Evolutionary conservation across 2,329 filamentous ascomycete genomes (phyloP).

Genomic region (Ophiostoma fasciatum): DNA sequence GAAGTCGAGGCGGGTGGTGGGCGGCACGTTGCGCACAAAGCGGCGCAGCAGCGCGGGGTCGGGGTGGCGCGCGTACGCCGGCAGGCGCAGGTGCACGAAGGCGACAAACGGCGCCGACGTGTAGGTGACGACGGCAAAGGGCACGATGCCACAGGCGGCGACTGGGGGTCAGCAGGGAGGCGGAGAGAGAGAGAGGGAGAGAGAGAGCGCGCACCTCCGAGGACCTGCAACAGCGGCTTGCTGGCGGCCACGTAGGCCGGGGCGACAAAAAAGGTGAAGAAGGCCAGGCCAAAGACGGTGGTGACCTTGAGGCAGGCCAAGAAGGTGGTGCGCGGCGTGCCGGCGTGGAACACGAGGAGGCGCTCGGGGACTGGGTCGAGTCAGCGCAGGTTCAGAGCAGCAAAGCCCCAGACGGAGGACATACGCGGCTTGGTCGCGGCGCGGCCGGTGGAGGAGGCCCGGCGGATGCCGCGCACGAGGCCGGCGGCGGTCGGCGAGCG

Average conservation of each 20-base stretch:
- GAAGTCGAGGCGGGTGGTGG: conserved; percentile 31
- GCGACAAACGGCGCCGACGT: conserved; percentile 57
- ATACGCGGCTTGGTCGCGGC: no score
- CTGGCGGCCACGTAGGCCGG: conserved; percentile 38
- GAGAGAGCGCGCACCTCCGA: conserved; percentile 21
- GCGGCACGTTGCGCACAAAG: conserved; percentile 32
- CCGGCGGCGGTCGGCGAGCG: no score
- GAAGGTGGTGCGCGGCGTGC: conserved; percentile 50
- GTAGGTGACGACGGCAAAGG: conserved; percentile 49
- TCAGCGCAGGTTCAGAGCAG: no score
- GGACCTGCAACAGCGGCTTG: conserved; percentile 20
- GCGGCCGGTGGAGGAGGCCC: no score
- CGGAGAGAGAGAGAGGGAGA: neutral
- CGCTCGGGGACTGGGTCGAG: conserved; percentile 39
- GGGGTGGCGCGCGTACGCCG: conserved; percentile 41
- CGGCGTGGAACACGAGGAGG: conserved; percentile 62
- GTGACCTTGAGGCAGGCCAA: conserved; percentile 58
- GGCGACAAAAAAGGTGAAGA: conserved; percentile 49
- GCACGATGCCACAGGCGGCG: conserved; percentile 44
- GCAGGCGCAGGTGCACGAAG: conserved; percentile 55
- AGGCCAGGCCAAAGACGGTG: conserved; percentile 52
- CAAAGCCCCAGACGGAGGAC: no score
- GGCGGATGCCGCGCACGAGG: no score
- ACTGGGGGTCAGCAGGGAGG: conserved; percentile 24
- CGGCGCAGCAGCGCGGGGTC: conserved; percentile 34